Evolutionary conservation across 2,329 filamentous ascomycete species (phyloP), one percentile per base, ranked within the genome.

Genomic region (Endoconidiophora laricicola): DNA sequence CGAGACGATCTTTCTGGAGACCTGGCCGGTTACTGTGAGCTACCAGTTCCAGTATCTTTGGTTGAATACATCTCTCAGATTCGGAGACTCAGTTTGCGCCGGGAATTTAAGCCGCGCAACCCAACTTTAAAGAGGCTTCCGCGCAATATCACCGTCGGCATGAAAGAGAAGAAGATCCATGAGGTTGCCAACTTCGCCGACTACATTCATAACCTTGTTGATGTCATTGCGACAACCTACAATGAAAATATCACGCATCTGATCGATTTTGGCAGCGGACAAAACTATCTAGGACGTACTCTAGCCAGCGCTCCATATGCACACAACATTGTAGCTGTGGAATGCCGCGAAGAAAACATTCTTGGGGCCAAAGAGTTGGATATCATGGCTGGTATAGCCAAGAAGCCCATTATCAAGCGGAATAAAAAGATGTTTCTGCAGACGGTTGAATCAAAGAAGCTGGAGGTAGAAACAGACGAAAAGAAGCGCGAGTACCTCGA

Each of bases 121-220:
- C 61, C 64, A 42, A 69, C 70, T 50, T 65, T 74, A 50, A 69
- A 75, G 4, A 70, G 72, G 56, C 62, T 94, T 20, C 78, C 86
- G 2, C 74, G 78, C 45, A 74, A 81, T 57, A 76, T 94, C 14
- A 76, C 84, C 0, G 75, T 94, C 12, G 91, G 91, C 3, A 98
- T 98, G 91, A 94, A 86, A 55, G 77, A 83, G 16, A 98, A 98
- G 63, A 98, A 98, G 65, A 73, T 86, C 1, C 91, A 98, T 60
- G 91, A 98, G 66, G 91, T 96, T 29, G 76, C 79, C 53, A 79
- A 91, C 60, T 95, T 96, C 60, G 83, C 90, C n/a, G 75, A 76
- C 55, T 96, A 90, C 58, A 76, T 96, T 48, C 74, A 86, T 46
- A 60, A 66, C 2, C 66, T 81, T 7, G 70, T 75, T 0, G 64